Conservation (phyloP, 108 stramenopile species). For the Skeletonema menzelii region DNA sequence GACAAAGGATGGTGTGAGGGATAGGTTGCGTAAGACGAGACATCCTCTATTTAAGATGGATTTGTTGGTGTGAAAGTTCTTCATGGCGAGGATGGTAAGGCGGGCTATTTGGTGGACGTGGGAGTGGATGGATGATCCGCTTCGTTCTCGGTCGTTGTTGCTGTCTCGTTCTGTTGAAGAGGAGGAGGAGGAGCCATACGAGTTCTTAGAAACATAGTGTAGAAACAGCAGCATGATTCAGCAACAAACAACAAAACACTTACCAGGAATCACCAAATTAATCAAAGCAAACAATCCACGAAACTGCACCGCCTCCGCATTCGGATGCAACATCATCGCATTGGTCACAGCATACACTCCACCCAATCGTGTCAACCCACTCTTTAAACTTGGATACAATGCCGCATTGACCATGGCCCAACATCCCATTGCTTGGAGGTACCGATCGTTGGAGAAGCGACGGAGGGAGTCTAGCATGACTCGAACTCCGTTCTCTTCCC, state of each 20-base stretch:
- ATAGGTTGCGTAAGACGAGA: constrained; percentile 34
- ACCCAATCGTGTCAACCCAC: constrained; percentile 28
- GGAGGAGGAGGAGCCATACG: too few relatives aligned
- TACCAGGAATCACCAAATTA: constrained; percentile 61
- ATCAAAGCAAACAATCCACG: constrained; percentile 59
- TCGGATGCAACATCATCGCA: constrained; percentile 59
- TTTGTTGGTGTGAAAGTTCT: constrained; percentile 37
- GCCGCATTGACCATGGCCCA: constrained; percentile 64
- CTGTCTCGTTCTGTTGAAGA: neutral
- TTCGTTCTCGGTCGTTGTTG: constrained; percentile 13
- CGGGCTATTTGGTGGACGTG: constrained; percentile 41
- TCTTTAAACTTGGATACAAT: constrained; percentile 47
- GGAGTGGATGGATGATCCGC: constrained; percentile 25
- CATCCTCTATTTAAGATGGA: constrained; percentile 40
- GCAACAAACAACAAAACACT: neutral
- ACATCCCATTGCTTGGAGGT: constrained; percentile 59
- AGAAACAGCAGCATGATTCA: neutral
- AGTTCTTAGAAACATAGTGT: too few relatives aligned
- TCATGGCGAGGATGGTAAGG: constrained; percentile 40
- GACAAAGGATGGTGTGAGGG: constrained; percentile 30
- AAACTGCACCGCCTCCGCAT: constrained; percentile 56
- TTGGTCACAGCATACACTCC: constrained; percentile 51
- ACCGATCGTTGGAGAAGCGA: constrained; percentile 25
- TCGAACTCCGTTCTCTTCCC: constrained; percentile 46
- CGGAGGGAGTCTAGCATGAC: constrained; percentile 58